Conservation (phyloP, 129 eudicot genomes). For the Smallanthus sonchifolius region DNA sequence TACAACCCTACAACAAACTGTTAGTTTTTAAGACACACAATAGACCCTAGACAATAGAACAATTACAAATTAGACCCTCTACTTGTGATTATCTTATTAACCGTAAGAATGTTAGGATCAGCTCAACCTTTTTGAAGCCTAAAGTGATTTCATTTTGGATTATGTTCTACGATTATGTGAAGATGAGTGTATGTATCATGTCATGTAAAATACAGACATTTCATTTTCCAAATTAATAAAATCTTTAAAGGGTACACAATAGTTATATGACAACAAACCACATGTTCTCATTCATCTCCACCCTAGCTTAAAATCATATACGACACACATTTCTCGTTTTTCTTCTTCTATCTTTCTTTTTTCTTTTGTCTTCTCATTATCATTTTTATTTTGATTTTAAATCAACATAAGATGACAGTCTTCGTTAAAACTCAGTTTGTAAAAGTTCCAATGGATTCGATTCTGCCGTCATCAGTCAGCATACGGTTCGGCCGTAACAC, state of each 20-base stretch:
- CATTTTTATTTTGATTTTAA: conserved; percentile 24
- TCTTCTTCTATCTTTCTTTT: conserved; percentile 6
- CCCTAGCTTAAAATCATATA: conserved; percentile 23
- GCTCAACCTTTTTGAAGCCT: too few species aligned
- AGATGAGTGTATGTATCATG: too few species aligned
- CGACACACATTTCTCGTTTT: conserved; percentile 25
- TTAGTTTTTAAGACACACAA: too few species aligned
- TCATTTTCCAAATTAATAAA: conserved; percentile 10
- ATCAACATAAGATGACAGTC: conserved; percentile 17
- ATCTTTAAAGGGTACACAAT: conserved; percentile 19
- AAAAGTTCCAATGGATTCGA: not conserved
- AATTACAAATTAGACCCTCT: too few species aligned
- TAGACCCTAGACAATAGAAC: too few species aligned
- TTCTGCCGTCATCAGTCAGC: conserved; percentile 15
- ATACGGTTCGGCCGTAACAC: conserved; percentile 49
- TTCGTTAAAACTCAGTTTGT: not conserved
- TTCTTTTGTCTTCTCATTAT: not conserved
- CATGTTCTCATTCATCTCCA: conserved; percentile 27
- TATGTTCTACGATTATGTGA: too few species aligned
- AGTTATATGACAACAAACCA: conserved; percentile 17
- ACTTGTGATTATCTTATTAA: too few species aligned
- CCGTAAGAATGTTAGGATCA: too few species aligned
- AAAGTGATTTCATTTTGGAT: too few species aligned
- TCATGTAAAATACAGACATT: conserved; percentile 1
- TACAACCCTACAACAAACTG: too few species aligned